phyloP scores from a whole-genome alignment of 2,329 filamentous ascomycete genomes.

The Cladobotryum mycophilum region DNA sequence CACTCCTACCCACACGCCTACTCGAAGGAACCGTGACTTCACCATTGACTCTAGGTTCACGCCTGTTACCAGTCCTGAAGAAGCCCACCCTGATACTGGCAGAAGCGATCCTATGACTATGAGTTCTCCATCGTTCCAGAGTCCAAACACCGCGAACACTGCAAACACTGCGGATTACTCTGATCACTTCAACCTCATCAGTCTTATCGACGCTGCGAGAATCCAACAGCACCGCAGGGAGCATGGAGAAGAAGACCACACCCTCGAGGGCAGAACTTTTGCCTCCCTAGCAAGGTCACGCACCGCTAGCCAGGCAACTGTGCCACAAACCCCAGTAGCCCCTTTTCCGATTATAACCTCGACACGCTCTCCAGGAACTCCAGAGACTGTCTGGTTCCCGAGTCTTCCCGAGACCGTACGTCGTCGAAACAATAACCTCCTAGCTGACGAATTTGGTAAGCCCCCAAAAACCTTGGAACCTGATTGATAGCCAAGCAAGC shows the following conservation, averaged over 20 bases:
- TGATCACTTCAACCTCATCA: constrained; percentile 29
- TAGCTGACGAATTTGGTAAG: background rate
- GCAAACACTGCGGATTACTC: background rate
- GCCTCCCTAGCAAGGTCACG: constrained; percentile 22
- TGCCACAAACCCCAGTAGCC: background rate
- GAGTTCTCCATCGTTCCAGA: background rate
- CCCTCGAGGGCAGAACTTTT: constrained; percentile 23
- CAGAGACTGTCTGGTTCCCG: background rate
- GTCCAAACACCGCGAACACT: background rate
- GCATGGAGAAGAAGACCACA: constrained; percentile 33
- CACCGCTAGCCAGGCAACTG: constrained; percentile 19
- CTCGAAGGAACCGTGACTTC: background rate
- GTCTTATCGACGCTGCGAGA: constrained; percentile 31
- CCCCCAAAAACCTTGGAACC: too few relatives aligned
- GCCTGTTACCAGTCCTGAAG: background rate
- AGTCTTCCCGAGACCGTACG: background rate
- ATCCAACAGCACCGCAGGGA: constrained; percentile 27
- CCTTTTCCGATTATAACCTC: background rate
- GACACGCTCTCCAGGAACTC: background rate
- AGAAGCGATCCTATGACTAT: background rate
- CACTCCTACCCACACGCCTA: background rate
- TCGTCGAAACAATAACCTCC: too few relatives aligned
- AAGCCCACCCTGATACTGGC: background rate
- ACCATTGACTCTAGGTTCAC: background rate
- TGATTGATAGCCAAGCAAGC: too few relatives aligned